Evolutionary conservation across 192 early-diverging fungal genomes (phyloP).

Genomic region (Coemansia furcata): DNA sequence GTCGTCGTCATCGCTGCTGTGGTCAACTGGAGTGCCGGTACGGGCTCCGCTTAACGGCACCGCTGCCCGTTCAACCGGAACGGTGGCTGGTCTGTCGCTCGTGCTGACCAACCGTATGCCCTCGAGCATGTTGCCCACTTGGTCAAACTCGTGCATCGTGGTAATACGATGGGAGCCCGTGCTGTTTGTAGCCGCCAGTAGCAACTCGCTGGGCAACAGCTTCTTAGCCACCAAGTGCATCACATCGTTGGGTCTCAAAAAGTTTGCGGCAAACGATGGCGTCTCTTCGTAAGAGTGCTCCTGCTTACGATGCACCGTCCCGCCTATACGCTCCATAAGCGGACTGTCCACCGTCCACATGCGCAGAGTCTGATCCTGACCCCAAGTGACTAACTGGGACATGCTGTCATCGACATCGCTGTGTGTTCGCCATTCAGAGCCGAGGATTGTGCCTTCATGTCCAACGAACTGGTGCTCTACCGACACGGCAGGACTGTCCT

Average conservation of each 20-base stretch:
- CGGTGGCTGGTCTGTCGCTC: neutral
- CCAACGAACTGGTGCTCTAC: constrained; percentile 37
- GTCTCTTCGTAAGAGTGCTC: neutral
- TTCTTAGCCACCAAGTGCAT: constrained; percentile 29
- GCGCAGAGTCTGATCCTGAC: constrained; percentile 42
- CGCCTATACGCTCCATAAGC: constrained; percentile 18
- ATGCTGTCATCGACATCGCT: neutral
- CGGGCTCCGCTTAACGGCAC: neutral
- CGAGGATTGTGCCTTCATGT: constrained; percentile 29
- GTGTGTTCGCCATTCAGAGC: constrained; percentile 33
- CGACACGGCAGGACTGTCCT: constrained; percentile 18
- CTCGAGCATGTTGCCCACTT: constrained; percentile 13
- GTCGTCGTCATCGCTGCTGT: constrained; percentile 43
- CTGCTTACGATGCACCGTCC: neutral
- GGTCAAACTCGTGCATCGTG: constrained; percentile 23
- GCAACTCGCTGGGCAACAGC: constrained; percentile 20
- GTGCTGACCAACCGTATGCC: constrained; percentile 12
- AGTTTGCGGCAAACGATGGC: constrained; percentile 47
- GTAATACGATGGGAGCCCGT: constrained; percentile 4
- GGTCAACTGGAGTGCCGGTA: constrained; percentile 32
- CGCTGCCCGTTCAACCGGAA: neutral
- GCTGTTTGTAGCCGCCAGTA: constrained; percentile 14
- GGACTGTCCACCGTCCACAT: constrained; percentile 27
- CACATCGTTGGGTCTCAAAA: constrained; percentile 36
- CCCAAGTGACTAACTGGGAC: constrained; percentile 50